phyloP scores from a whole-genome alignment of 2,329 filamentous ascomycete genomes.

The Gnomoniopsis sp. region DNA sequence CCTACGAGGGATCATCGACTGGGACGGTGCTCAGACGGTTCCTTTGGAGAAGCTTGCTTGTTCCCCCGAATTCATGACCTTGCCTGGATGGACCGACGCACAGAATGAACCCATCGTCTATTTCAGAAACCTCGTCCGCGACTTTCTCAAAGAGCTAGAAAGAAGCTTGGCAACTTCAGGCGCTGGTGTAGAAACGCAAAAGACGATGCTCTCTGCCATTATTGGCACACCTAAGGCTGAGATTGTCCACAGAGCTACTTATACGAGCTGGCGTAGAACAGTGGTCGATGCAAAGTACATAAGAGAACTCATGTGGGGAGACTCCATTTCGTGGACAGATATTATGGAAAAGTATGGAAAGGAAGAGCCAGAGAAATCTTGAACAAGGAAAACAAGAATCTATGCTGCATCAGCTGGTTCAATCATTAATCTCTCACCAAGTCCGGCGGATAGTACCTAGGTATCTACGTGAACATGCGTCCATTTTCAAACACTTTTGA shows the following conservation, averaged over 20 bases:
- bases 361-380: no score
- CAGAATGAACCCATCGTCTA: background rate
- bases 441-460: no score
- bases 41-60: conserved; percentile 15
- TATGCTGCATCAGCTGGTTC: no score
- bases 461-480: no score
- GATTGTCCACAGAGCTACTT: background rate
- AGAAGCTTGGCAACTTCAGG: background rate
- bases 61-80: background rate
- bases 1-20: conserved; percentile 33
- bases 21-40: conserved; percentile 31
- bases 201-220: background rate
- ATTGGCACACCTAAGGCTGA: background rate
- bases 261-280: background rate
- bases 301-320: background rate
- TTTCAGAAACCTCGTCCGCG: background rate
- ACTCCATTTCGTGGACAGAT: background rate
- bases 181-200: background rate
- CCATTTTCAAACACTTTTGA: no score
- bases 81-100: background rate
- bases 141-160: background rate
- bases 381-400: no score
- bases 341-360: background rate
- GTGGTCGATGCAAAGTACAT: background rate
- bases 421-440: no score